Conservation (phyloP, 164 flowering plant species). For the Dillenia suffruticosa region DNA sequence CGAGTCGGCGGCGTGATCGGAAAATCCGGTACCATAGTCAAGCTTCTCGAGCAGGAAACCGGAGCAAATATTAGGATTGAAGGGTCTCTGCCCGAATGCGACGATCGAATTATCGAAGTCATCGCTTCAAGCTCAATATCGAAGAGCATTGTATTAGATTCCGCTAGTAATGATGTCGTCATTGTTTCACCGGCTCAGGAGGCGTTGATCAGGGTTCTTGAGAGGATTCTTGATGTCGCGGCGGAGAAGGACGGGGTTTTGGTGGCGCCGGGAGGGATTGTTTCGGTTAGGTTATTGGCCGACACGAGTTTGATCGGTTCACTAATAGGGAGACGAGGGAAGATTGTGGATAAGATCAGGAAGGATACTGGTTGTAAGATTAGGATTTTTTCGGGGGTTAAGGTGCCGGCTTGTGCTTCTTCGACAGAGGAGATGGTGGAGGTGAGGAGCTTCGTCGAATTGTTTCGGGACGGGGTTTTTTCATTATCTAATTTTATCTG, state of each 20-base stretch:
- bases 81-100: slow-evolving; percentile 35
- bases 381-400: slow-evolving; percentile 46
- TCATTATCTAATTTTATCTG: not conserved
- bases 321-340: slow-evolving; percentile 85
- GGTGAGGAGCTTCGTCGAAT: slow-evolving; percentile 28
- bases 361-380: slow-evolving; percentile 62
- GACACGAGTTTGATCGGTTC: slow-evolving; percentile 51
- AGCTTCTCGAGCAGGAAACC: slow-evolving; percentile 55
- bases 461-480: not conserved
- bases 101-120: slow-evolving; percentile 53
- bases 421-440: slow-evolving; percentile 63
- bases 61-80: slow-evolving; percentile 63
- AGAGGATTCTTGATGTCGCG: slow-evolving; percentile 61
- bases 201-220: slow-evolving; percentile 64
- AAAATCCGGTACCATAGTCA: slow-evolving; percentile 61
- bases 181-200: slow-evolving; percentile 59
- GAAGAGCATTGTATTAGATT: slow-evolving; percentile 19
- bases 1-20: slow-evolving; percentile 80
- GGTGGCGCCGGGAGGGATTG: slow-evolving; percentile 26
- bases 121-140: slow-evolving; percentile 21
- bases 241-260: slow-evolving; percentile 37
- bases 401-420: slow-evolving; percentile 49
- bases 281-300: slow-evolving; percentile 61
- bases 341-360: slow-evolving; percentile 61
- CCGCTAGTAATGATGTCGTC: not conserved